Base-by-base conservation (phyloP, 108 stramenopile genomes). In the Skeletonema potamos region DNA sequence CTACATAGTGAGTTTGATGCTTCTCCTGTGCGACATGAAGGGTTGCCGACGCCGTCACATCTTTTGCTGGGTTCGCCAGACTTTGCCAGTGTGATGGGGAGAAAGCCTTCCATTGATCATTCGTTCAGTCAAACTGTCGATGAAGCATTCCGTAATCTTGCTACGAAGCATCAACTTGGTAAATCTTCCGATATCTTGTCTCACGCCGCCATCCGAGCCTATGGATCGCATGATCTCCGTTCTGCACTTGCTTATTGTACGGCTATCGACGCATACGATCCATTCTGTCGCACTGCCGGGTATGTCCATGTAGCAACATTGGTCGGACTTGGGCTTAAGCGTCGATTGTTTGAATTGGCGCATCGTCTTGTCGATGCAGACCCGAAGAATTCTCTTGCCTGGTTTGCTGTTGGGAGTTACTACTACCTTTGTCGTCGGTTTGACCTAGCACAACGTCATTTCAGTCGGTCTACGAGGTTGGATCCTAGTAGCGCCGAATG, bases 341-440 rank as follows among this genome's bases (percentile, higher is more conserved):
- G 90, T 32, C 83, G 88, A 46, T 82, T 98, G 27, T 98, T 97
- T 71, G 88, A 88, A 68, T 55, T 93, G 55, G 98, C 96, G 0
- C 97, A 99, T 83, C 87, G 88, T 34, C 89, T 97, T 62, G 97
- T 97, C n/a, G 92, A 95, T 26, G 85, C 93, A 9, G 66, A 85
- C 24, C 96, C 97, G 7, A 90, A 89, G 46, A 71, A 86, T 37
- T 93, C 96, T 2, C 56, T 82, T 11, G 80, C 92, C 5, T 97
- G 96, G 97, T 97, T 91, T 72, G 97, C 95, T 27, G 96, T 98
- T 3, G 98, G 92, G 15, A 90, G 90, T 72, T 99, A 99, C 82
- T 98, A 99, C 66, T 90, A 86, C 72, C 58, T 80, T 29, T 91
- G 94, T 60, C 81, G 76, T 27, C 93, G 94, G 12, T 91, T 89